These are phyloP conservation scores for Rugosomyces carneus DNA, from an alignment of 1,284 basidiomycete species.

Conservation along the genomic window DNA sequence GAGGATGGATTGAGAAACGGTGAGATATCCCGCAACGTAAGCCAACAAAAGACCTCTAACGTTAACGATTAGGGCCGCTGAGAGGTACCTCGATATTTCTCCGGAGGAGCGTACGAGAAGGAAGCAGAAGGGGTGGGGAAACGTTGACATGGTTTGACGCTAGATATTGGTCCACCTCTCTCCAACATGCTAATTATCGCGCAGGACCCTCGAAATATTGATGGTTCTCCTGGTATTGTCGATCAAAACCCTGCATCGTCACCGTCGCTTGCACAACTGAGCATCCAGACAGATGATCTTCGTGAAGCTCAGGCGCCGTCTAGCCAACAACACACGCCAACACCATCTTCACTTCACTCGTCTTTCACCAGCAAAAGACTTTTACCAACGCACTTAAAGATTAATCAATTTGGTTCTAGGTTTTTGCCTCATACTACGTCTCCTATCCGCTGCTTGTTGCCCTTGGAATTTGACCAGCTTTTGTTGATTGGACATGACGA, in stretches of 20 bases:
- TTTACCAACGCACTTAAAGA: slow-evolving; percentile 53
- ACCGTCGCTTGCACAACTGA: slow-evolving; percentile 23
- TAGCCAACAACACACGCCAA: slow-evolving; percentile 16
- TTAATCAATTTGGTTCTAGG: slow-evolving; percentile 74
- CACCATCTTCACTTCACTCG: slow-evolving; percentile 31
- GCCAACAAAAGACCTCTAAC: neutral
- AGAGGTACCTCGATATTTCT: slow-evolving; percentile 62
- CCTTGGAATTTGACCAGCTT: slow-evolving; percentile 54
- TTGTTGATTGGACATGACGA: slow-evolving; percentile 71
- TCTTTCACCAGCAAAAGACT: slow-evolving; percentile 47
- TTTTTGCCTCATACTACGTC: slow-evolving; percentile 74
- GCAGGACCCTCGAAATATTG: neutral
- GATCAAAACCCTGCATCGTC: slow-evolving; percentile 6
- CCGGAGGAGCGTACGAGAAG: slow-evolving; percentile 52
- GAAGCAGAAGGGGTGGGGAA: slow-evolving; percentile 64
- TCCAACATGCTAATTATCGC: neutral
- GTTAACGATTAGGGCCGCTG: slow-evolving; percentile 58
- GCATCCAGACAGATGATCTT: slow-evolving; percentile 40
- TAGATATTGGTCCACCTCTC: neutral
- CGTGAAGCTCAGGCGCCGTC: slow-evolving; percentile 25
- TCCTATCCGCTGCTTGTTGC: slow-evolving; percentile 67
- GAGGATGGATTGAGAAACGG: slow-evolving; percentile 82
- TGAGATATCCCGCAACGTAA: slow-evolving; percentile 20
- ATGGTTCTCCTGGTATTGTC: neutral
- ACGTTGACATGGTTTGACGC: slow-evolving; percentile 23